A percentile compares a stretch with the other conserved stretches of the same genome.
Conservation (phyloP, 2,329 filamentous ascomycete genomes). For the Hypoxylon sp. region DNA sequence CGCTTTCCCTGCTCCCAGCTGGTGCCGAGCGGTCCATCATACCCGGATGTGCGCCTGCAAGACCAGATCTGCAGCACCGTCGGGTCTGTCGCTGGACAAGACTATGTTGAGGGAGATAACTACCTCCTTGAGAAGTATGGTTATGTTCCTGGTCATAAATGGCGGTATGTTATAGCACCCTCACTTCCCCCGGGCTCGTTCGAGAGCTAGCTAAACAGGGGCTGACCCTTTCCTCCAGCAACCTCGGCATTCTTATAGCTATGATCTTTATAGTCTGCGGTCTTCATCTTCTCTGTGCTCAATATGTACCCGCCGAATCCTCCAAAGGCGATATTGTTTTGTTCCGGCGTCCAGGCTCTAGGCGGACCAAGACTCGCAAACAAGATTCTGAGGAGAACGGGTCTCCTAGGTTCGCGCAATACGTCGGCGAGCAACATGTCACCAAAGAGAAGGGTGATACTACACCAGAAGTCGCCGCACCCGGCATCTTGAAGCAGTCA, state of each 20-base stretch:
- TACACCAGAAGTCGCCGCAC: neutral
- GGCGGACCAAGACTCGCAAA: too few relatives aligned
- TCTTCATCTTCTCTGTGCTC: neutral
- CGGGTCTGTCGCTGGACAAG: conserved; percentile 64
- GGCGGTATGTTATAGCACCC: conserved; percentile 53
- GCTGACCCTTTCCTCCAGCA: conserved; percentile 55
- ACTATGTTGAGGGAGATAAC: conserved; percentile 65
- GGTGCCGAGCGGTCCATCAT: too few relatives aligned
- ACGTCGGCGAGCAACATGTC: neutral
- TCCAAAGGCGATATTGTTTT: conserved; percentile 3
- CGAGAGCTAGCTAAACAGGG: too few relatives aligned
- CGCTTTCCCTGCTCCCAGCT: too few relatives aligned
- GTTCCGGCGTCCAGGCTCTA: neutral
- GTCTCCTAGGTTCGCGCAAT: neutral
- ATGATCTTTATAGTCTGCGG: neutral
- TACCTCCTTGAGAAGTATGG: conserved; percentile 66
- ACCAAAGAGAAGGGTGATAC: neutral
- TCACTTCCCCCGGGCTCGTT: too few relatives aligned
- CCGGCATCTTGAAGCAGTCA: conserved; percentile 60
- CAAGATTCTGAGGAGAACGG: too few relatives aligned
- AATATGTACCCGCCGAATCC: neutral
- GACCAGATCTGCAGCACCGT: conserved; percentile 55
- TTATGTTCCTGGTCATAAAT: conserved; percentile 69
- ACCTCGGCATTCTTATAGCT: conserved; percentile 12
- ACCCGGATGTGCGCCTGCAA: too few relatives aligned